Conservation (phyloP, 768 basidiomycete genomes). For the Galerina sulciceps region DNA sequence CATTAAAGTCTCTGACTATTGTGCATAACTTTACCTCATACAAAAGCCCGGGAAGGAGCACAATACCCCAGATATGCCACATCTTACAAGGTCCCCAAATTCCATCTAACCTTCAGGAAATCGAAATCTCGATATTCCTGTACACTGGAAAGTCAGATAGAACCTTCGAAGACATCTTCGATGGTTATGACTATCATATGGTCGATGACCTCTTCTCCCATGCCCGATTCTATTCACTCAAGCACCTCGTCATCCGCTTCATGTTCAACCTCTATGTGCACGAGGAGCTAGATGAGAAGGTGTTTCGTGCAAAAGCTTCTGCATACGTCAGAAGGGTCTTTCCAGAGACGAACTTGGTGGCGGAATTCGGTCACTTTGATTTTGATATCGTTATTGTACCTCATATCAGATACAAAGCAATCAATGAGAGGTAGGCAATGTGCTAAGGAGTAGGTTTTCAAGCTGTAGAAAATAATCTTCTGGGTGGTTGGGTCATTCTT, state of each 20-base stretch:
- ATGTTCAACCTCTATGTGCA: conserved; percentile 3
- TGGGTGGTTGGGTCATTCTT: too few relatives aligned
- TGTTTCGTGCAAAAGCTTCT: neutral
- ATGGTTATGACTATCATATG: conserved; percentile 6
- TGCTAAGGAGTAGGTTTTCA: too few relatives aligned
- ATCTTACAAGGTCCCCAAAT: conserved; percentile 1
- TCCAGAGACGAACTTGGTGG: neutral
- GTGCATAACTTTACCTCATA: conserved; percentile 10
- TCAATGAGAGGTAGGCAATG: too few relatives aligned
- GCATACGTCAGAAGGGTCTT: conserved; percentile 1
- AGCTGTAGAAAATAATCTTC: too few relatives aligned
- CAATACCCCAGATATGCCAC: conserved; percentile 1
- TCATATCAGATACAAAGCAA: neutral
- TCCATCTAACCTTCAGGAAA: conserved; percentile 5
- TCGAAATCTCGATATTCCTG: conserved; percentile 7
- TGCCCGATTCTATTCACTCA: conserved; percentile 7
- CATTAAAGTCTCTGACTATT: conserved; percentile 6
- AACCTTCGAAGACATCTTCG: conserved; percentile 6
- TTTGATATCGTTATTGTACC: conserved; percentile 4
- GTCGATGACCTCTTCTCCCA: conserved; percentile 14
- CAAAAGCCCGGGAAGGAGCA: conserved; percentile 5
- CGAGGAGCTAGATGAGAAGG: neutral
- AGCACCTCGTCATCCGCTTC: conserved; percentile 1
- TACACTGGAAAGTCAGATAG: neutral
- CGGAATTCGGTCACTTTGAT: neutral